Evolutionary conservation across 768 basidiomycete genomes (phyloP).

Genomic region (Multifurca ochricompacta): DNA sequence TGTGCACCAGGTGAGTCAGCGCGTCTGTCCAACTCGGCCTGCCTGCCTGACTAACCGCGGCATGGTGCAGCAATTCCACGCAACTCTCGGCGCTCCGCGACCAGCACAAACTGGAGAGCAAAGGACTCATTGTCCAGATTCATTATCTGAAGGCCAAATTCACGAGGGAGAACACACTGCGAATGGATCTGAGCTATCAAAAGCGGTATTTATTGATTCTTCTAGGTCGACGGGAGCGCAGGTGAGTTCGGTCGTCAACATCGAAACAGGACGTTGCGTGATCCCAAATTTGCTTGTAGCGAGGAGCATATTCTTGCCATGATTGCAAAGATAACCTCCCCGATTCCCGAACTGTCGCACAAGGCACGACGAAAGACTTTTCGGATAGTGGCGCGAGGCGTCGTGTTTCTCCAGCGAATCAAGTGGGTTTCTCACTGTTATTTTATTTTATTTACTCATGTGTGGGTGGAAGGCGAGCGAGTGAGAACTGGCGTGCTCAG

Average conservation of each 20-base stretch:
- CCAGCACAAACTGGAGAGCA: slow-evolving; percentile 81
- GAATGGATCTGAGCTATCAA: slow-evolving; percentile 72
- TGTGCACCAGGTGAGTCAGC: slow-evolving; percentile 48
- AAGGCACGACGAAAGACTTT: slow-evolving; percentile 41
- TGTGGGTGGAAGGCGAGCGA: slow-evolving; percentile 42
- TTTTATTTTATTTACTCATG: slow-evolving; percentile 3
- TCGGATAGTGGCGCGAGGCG: slow-evolving; percentile 45
- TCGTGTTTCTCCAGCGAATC: slow-evolving; percentile 58
- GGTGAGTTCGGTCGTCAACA: slow-evolving; percentile 34
- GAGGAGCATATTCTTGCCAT: slow-evolving; percentile 67
- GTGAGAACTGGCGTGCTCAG: slow-evolving; percentile 57
- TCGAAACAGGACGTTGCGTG: not conserved
- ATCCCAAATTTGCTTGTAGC: slow-evolving; percentile 30
- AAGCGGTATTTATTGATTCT: slow-evolving; percentile 79
- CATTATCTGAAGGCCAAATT: slow-evolving; percentile 89
- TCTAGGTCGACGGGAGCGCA: slow-evolving; percentile 61
- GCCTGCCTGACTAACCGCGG: not conserved
- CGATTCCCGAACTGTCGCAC: slow-evolving; percentile 33
- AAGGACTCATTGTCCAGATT: slow-evolving; percentile 85
- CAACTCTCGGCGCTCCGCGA: slow-evolving; percentile 48
- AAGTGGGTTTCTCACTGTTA: slow-evolving; percentile 38
- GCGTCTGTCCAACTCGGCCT: no score
- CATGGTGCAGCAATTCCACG: slow-evolving; percentile 38
- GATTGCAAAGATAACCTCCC: slow-evolving; percentile 71
- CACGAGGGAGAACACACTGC: slow-evolving; percentile 74